A percentile compares a stretch with the other conserved stretches of the same genome.
These are phyloP conservation scores for Spiromastix sp. DNA, from an alignment of 2,329 filamentous ascomycete species.

Conservation along the genomic window DNA sequence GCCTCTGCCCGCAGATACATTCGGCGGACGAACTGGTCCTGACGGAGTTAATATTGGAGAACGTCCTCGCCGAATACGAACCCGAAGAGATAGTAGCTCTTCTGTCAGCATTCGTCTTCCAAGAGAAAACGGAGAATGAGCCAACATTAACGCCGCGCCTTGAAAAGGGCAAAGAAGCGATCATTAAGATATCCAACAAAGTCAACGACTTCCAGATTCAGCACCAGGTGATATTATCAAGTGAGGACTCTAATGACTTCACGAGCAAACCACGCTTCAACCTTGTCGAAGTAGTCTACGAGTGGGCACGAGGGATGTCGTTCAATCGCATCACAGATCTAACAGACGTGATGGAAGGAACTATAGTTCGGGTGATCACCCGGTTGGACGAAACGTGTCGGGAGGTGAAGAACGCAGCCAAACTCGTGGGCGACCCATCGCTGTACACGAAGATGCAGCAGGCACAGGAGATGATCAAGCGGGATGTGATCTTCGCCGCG, in stretches of 20 bases:
- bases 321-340: constrained; percentile 96
- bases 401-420: constrained; percentile 93
- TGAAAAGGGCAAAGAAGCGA: constrained; percentile 71
- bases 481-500: constrained; percentile 85
- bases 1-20: constrained; percentile 53
- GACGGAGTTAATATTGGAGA: constrained; percentile 92
- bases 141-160: constrained; percentile 74
- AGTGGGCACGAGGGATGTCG: constrained; percentile 95
- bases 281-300: constrained; percentile 93
- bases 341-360: constrained; percentile 93
- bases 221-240: constrained; percentile 82
- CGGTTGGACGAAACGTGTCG: constrained; percentile 90
- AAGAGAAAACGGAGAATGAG: constrained; percentile 80
- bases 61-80: constrained; percentile 89
- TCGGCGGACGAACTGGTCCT: constrained; percentile 93
- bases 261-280: constrained; percentile 79
- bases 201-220: constrained; percentile 82
- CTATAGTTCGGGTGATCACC: constrained; percentile 91
- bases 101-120: constrained; percentile 90
- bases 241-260: constrained; percentile 89
- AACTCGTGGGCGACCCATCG: constrained; percentile 87
- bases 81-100: constrained; percentile 93
- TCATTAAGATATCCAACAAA: constrained; percentile 83
- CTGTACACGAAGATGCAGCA: constrained; percentile 94
- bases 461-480: constrained; percentile 94